Evolutionary conservation across 805 yeast genomes (phyloP).

Genomic region (Wickerhamiella qilinensis): DNA sequence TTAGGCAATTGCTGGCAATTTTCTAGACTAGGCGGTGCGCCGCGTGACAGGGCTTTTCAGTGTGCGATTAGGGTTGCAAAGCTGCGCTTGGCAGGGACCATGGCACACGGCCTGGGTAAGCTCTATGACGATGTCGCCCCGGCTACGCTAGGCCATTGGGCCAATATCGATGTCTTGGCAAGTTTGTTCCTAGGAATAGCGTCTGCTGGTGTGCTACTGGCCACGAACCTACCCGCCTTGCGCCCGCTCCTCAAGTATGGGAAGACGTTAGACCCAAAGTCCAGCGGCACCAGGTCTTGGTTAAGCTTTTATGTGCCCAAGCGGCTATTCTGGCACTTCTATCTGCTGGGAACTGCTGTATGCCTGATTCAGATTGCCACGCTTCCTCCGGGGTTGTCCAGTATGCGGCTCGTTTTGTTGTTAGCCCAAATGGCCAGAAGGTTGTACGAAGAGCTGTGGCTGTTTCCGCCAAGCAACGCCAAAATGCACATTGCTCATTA

Average conservation of each 20-base stretch:
- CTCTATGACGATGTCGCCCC: neutral
- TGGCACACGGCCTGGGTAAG: no score
- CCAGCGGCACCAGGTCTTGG: neutral
- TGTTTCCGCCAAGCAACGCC: slow-evolving; percentile 28
- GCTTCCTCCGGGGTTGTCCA: neutral
- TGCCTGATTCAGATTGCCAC: neutral
- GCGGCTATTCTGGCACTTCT: slow-evolving; percentile 21
- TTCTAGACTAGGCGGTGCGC: no score
- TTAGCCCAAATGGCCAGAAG: slow-evolving; percentile 35
- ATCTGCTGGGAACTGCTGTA: slow-evolving; percentile 10
- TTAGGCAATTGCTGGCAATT: no score
- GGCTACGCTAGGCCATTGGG: neutral
- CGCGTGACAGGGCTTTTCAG: no score
- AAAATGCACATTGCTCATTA: slow-evolving; percentile 45
- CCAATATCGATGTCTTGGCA: neutral
- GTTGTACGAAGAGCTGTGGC: slow-evolving; percentile 29
- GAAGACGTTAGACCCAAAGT: slow-evolving; percentile 11
- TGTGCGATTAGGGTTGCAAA: no score
- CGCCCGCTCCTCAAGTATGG: slow-evolving; percentile 17
- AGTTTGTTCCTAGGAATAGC: slow-evolving; percentile 1
- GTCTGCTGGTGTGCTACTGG: slow-evolving; percentile 8
- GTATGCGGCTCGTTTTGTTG: slow-evolving; percentile 8
- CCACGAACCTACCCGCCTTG: slow-evolving; percentile 5
- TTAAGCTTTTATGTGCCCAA: slow-evolving; percentile 18
- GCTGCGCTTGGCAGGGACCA: no score